Base-by-base conservation (phyloP, 495 filamentous ascomycete genomes). In the Lichenothelia convexa region DNA sequence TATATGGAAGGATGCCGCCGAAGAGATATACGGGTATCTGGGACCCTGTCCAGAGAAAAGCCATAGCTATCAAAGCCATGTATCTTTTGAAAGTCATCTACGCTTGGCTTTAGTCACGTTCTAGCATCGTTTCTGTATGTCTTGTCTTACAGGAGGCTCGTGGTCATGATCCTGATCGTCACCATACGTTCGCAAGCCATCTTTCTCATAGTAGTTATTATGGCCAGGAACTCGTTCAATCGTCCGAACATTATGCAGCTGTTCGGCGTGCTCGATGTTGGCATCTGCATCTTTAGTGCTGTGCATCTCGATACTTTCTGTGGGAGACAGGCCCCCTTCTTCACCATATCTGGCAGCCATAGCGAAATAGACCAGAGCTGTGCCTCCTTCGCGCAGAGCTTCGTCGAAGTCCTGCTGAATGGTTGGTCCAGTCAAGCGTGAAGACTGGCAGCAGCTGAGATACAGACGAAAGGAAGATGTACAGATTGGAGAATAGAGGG, bases 81-180 rank as follows among this genome's bases (percentile, higher is more conserved):
- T 43, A 21, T 12, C 32, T 33, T 20, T 19, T 26, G 6, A 18
- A 31, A 8, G 39, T 44, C 46, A 46, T 46, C 44, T 49, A 21
- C 9, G 17, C n/a, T n/a, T 12, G 1, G 9, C 24, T 9, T 29
- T 29, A 29, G 24, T 13, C 15, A 29, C 9, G 24, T 29, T 29
- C 24, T 29, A 9, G 9, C 24, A 13, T 29, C 24, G 24, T 13
- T 29, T n/a, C 9, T 1, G 15, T 29, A 11, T 13, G 15, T 9
- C 9, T 29, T 13, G 35, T 17, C 47, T 18, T 46, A 58, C 54
- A 29, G 45, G 50, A 34, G 59, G 56, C 40, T 65, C 64, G 47
- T 62, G 59, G 20, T 67, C 64, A 44, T 68, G 63, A 44, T 68
- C 62, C 39, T 51, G 52, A 36, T 52, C 52, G 33, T 66, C 62